Evolutionary conservation across 83 land plant species (phyloP).

Genomic region (Larix sibirica): DNA sequence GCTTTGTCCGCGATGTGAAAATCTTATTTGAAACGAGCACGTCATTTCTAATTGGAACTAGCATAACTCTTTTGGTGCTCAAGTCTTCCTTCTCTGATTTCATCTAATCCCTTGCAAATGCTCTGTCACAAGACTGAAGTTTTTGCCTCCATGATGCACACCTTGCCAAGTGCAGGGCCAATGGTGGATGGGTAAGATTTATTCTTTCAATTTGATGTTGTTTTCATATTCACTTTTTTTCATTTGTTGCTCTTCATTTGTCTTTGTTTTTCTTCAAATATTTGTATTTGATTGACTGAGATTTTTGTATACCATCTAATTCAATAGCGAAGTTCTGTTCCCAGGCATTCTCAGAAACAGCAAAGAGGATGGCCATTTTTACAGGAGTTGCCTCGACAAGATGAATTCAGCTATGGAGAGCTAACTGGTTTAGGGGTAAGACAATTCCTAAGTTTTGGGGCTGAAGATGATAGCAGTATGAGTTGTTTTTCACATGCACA

Average conservation of each 20-base stretch:
- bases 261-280: too few species aligned
- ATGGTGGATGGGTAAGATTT: slow-evolving; percentile 7
- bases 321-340: background rate
- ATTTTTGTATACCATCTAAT: too few species aligned
- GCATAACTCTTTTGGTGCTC: background rate
- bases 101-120: background rate
- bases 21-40: background rate
- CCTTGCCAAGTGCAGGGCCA: background rate
- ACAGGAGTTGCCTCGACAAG: background rate
- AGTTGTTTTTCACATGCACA: background rate
- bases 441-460: background rate
- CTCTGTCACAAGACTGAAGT: slow-evolving; percentile 10
- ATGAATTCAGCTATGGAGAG: background rate
- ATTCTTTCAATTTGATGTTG: background rate
- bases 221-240: background rate
- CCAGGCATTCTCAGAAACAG: background rate
- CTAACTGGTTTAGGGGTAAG: slow-evolving; percentile 9
- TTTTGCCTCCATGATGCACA: background rate
- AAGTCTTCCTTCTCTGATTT: background rate
- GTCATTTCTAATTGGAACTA: background rate
- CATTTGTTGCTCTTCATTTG: background rate
- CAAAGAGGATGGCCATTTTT: background rate
- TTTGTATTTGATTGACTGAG: too few species aligned
- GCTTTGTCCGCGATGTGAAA: background rate
- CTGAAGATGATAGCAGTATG: background rate